A percentile compares a stretch with the other conserved stretches of the same genome.
Conservation (phyloP, 176 grass and related monocot species). For the Phragmites australis region DNA sequence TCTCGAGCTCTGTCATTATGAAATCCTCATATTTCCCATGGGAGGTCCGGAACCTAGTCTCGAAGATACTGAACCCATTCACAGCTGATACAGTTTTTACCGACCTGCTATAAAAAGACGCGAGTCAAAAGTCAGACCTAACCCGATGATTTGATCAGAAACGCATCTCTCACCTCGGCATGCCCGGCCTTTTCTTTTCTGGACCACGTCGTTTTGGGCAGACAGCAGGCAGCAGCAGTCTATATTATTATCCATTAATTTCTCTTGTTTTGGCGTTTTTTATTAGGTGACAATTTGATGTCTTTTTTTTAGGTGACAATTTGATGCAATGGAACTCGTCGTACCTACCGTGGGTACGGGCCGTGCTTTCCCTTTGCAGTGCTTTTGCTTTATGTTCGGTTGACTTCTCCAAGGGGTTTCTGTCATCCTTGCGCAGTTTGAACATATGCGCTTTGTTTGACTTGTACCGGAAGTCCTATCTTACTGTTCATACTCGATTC, state of each 20-base stretch:
- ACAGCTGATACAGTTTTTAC: neutral
- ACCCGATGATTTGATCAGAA: neutral
- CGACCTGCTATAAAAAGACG: neutral
- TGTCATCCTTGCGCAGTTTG: neutral
- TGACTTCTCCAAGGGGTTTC: neutral
- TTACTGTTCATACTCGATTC: conserved; percentile 18
- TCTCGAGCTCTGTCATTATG: too few species aligned
- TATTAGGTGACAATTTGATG: too few species aligned
- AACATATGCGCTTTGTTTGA: conserved; percentile 34
- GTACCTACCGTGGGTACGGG: too few species aligned
- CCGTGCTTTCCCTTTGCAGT: neutral
- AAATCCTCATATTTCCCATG: too few species aligned
- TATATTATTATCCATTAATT: too few species aligned
- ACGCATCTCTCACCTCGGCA: neutral
- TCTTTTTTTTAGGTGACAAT: too few species aligned
- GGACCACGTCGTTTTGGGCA: neutral
- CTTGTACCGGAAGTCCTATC: neutral
- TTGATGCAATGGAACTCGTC: too few species aligned
- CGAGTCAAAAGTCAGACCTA: neutral
- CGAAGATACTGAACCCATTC: too few species aligned
- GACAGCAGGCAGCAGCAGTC: too few species aligned
- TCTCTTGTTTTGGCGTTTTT: too few species aligned
- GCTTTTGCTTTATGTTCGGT: conserved; percentile 13
- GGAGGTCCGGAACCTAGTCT: too few species aligned
- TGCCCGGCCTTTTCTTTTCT: neutral